Base-by-base conservation (phyloP, 2,329 filamentous ascomycete genomes). In the Arthroderma sp. region DNA sequence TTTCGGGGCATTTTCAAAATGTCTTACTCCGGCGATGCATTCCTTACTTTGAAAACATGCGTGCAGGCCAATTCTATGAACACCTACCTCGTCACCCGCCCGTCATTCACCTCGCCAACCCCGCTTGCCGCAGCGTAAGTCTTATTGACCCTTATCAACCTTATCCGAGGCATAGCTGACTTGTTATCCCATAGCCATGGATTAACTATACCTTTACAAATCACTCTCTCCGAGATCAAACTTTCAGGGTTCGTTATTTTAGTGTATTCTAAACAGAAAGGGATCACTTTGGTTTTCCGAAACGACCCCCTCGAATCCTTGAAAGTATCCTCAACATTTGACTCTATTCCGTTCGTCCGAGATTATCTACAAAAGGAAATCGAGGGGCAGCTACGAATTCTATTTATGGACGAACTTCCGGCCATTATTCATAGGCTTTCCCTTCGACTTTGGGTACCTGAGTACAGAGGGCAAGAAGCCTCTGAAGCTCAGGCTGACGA, bases 1-100 rank as follows among this genome's bases (percentile, higher is more conserved):
- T 98, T 98, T 64, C 78, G 91, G 47, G 91, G 91, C 61, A 96
- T 98, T 55, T 98, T 98, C 74, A 96, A 96, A 66, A 96, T 98
- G 89, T 89, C 83, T 62, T 98, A 98, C 63, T 80, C 84, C 1
- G 91, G 91, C 53, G 89, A 98, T 67, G 89, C 91, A 29, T 96
- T 88, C 61, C 68, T 98, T 66, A 96, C 91, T 28, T 73, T 98
- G 51, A 91, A 91, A 64, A 98, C 91, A 47, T 79, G 87, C 66
- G 91, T 98, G 51, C 91, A 98, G 78, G 91, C 89, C 53, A 98
- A 98, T 64, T 91, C 91, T 44, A 70, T 98, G 51, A 95, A 96
- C 65, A 98, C 91, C 39, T 95, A 93, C 61, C 75, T 98, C 47
- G 84, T 82, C 46, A 93, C 87, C 29, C 89, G 93, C 61, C 88